A percentile compares a stretch with the other conserved stretches of the same genome.
Evolutionary conservation across 768 basidiomycete species (phyloP).

Genomic region (Amanita rimosa): DNA sequence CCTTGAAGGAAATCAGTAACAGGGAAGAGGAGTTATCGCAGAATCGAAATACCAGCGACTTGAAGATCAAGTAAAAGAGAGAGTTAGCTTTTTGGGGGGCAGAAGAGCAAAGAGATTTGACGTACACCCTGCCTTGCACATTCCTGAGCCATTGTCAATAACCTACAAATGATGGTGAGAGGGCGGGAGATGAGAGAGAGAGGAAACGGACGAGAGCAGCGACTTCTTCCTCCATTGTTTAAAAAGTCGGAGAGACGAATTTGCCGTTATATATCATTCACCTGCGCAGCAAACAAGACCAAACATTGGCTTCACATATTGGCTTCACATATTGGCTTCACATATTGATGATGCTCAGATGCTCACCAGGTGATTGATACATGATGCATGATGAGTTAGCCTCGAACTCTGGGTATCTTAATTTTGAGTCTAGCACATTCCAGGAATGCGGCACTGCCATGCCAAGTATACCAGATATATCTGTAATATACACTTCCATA

Average conservation of each 20-base stretch:
- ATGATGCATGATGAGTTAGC: too few species aligned
- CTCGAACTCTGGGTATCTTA: too few species aligned
- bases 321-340: too few species aligned
- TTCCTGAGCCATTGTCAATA: constrained; percentile 93
- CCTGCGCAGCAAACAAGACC: constrained; percentile 2
- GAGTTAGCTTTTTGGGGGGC: background rate
- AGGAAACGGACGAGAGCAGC: constrained; percentile 37
- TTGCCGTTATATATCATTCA: background rate
- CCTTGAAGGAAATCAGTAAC: constrained; percentile 33
- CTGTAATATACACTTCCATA: too few species aligned
- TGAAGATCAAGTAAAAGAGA: constrained; percentile 18
- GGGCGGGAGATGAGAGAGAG: constrained; percentile 17
- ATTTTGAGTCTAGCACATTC: too few species aligned
- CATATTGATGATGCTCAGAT: too few species aligned
- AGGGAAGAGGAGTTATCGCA: constrained; percentile 3
- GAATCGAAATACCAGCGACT: constrained; percentile 47
- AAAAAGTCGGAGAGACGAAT: too few species aligned
- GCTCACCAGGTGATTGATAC: too few species aligned
- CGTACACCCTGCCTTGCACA: constrained; percentile 99
- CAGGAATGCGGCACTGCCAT: too few species aligned
- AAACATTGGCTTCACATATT: too few species aligned
- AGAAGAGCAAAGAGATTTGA: constrained; percentile 15
- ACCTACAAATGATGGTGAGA: constrained; percentile 35
- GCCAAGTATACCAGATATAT: too few species aligned
- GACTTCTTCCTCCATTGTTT: constrained; percentile 35